Evolutionary conservation across 257 asterid genomes (phyloP).

Genomic region (Solanum dulcamara): DNA sequence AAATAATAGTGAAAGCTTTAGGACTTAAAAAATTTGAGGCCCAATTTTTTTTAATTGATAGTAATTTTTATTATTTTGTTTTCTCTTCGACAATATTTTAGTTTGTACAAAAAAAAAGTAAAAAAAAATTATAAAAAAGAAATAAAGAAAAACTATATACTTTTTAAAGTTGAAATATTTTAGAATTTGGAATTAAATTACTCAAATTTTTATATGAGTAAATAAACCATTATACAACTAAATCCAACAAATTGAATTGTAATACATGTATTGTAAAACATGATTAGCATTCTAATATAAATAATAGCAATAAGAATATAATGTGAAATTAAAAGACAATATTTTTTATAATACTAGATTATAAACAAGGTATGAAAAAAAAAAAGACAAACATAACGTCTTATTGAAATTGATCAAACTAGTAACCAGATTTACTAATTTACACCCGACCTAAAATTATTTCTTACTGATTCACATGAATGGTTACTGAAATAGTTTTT

Average conservation of each 20-base stretch:
- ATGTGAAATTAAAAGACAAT: no score
- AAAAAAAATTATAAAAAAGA: neutral
- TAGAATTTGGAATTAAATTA: neutral
- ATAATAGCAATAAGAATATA: neutral
- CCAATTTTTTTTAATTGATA: neutral
- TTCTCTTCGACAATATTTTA: neutral
- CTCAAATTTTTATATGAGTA: neutral
- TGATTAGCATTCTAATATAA: neutral
- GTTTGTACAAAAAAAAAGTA: neutral
- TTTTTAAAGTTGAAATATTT: neutral
- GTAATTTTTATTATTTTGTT: no score
- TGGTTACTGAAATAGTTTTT: no score
- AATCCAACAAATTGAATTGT: neutral
- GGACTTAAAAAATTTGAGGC: neutral
- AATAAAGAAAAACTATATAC: neutral
- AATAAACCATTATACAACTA: neutral
- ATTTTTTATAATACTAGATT: no score
- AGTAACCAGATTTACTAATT: no score
- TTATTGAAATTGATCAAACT: no score
- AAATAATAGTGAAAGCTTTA: neutral
- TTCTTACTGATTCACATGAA: no score
- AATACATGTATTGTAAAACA: neutral
- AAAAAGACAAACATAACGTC: no score
- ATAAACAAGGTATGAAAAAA: no score
- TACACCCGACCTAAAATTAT: no score